Evolutionary conservation across 1,284 basidiomycete species (phyloP), one percentile per base, ranked within the genome.

Genomic region (Schizopora paradoxa): DNA sequence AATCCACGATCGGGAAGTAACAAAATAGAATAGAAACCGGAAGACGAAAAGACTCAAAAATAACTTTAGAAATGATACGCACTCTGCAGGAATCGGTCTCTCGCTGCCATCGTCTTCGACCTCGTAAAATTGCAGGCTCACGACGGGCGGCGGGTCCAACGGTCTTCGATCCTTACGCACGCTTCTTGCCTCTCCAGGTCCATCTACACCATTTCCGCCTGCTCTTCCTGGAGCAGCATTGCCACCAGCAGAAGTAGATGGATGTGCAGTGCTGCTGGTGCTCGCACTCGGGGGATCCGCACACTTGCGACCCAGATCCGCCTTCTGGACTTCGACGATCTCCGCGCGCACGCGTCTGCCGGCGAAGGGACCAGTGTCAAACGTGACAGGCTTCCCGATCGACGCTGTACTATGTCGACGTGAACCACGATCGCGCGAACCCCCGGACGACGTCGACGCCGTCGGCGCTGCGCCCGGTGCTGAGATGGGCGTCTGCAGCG

Each of bases 291-390:
- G 49, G 16, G 49, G 49, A 43, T 51, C 49, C 2, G 49, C 65
- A 56, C 58, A 82, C 79, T 82, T 82, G 65, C 79, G 66, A 13
- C 80, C 79, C 28, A 82, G 61, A 58, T 81, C 68, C 13, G 79
- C 80, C 49, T 79, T 78, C 58, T 82, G 79, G 5, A 82, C 61
- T 61, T 84, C 81, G 42, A 64, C 55, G 35, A 83, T 65, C 60
- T 79, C 70, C 53, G 77, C 76, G 43, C 82, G 74, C 39, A 83
- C 66, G 8, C 70, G 73, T 47, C 68, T 67, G 21, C 77, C 79
- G 45, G 67, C 60, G 58, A 82, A 81, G 52, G 79, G 81, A 47
- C 81, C 82, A 43, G 68, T 64, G 7, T 62, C 61, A 52, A 79
- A 83, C 49, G 65, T 66, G 43, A 81, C 75, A 10, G 76, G 76